These are phyloP conservation scores for Rosa lucieae DNA, from an alignment of 306 rosid genomes.

Conservation along the genomic window DNA sequence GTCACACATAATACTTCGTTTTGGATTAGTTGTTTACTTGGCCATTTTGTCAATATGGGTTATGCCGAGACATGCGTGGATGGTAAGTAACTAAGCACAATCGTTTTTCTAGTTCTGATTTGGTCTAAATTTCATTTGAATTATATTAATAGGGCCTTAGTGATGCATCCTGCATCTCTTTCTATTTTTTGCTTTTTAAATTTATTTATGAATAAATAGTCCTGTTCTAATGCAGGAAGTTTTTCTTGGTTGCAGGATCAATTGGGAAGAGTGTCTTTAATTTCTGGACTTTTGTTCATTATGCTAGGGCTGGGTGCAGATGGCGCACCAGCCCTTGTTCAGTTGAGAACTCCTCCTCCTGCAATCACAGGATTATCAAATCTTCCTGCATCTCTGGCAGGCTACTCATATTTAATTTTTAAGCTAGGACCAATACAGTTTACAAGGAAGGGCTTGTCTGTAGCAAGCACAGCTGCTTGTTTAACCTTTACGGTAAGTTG, in stretches of 20 bases:
- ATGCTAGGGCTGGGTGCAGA: slow-evolving; percentile 85
- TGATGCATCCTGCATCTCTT: background rate
- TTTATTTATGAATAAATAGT: slow-evolving; percentile 1
- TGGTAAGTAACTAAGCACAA: slow-evolving; percentile 41
- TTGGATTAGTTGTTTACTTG: slow-evolving; percentile 72
- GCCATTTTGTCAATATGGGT: slow-evolving; percentile 73
- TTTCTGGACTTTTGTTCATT: slow-evolving; percentile 80
- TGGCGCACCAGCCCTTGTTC: slow-evolving; percentile 49
- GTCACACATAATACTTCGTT: slow-evolving; percentile 63
- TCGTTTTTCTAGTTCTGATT: background rate
- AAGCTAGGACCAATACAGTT: no score
- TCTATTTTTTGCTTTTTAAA: background rate
- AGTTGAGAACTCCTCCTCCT: no score
- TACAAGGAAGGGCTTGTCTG: no score
- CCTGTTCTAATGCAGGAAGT: slow-evolving; percentile 26
- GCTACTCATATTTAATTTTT: no score
- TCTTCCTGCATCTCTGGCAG: no score
- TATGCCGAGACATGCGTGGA: slow-evolving; percentile 75
- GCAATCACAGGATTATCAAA: no score
- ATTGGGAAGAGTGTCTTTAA: slow-evolving; percentile 83
- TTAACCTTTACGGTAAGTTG: no score
- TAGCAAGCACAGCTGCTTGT: no score
- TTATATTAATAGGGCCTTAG: background rate
- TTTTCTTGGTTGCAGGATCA: slow-evolving; percentile 65
- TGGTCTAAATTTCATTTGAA: background rate